A percentile compares a stretch with the other conserved stretches of the same genome.
These are phyloP conservation scores for Teunomyces lycoperdinae DNA, from an alignment of 805 yeast species.

Conservation along the genomic window DNA sequence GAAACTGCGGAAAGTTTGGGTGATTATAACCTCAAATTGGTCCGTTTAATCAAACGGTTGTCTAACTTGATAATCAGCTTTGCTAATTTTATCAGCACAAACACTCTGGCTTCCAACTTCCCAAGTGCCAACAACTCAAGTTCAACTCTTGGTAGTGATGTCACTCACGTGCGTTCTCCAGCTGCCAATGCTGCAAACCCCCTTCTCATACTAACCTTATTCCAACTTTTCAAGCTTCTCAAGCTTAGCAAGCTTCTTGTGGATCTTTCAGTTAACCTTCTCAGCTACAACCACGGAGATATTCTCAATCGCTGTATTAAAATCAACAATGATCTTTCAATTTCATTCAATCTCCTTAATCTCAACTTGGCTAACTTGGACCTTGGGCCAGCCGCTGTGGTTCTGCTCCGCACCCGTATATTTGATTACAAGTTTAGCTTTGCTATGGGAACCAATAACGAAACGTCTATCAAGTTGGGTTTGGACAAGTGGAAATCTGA, in stretches of 20 bases:
- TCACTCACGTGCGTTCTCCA: neutral
- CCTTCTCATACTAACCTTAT: slow-evolving; percentile 29
- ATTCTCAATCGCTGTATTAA: slow-evolving; percentile 28
- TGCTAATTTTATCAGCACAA: slow-evolving; percentile 22
- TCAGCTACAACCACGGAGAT: slow-evolving; percentile 21
- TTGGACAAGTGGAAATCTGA: slow-evolving; percentile 15
- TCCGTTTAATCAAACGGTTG: slow-evolving; percentile 36
- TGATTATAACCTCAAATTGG: slow-evolving; percentile 40
- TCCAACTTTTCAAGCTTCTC: slow-evolving; percentile 33
- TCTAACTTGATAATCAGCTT: slow-evolving; percentile 26
- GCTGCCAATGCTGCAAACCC: slow-evolving; percentile 21
- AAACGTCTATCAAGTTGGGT: neutral
- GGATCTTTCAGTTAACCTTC: slow-evolving; percentile 24
- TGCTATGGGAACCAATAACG: slow-evolving; percentile 4
- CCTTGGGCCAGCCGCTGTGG: slow-evolving; percentile 24
- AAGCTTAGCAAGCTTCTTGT: slow-evolving; percentile 34
- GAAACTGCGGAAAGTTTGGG: slow-evolving; percentile 23
- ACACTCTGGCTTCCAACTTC: neutral
- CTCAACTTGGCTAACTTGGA: slow-evolving; percentile 19
- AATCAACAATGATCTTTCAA: slow-evolving; percentile 36
- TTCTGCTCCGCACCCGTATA: slow-evolving; percentile 23
- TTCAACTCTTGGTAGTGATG: neutral
- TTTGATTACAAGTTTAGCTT: slow-evolving; percentile 27
- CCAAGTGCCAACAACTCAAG: slow-evolving; percentile 4
- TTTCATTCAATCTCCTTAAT: slow-evolving; percentile 30